Evolutionary conservation across 495 filamentous ascomycete genomes (phyloP).

Genomic region (Glonium stellatum): DNA sequence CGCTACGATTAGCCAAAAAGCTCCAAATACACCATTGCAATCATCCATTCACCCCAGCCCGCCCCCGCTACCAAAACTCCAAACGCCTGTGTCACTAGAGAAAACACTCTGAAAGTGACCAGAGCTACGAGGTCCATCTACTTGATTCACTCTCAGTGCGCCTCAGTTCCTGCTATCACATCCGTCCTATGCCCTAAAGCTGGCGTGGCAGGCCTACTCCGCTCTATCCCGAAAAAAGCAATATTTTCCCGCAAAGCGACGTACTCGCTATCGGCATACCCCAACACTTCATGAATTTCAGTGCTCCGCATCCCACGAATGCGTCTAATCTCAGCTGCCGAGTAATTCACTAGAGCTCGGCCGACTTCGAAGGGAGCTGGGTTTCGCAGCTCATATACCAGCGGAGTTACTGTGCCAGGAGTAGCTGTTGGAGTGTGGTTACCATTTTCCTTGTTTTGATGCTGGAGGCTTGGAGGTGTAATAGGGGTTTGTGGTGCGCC

Average conservation of each 20-base stretch:
- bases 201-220: constrained; percentile 35
- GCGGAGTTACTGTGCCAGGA: constrained; percentile 7
- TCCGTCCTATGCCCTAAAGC: constrained; percentile 13
- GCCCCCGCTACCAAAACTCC: too few relatives aligned
- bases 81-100: too few relatives aligned
- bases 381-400: constrained; percentile 31
- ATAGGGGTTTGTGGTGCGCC: constrained; percentile 33
- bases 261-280: constrained; percentile 93
- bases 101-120: too few relatives aligned
- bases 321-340: constrained; percentile 68
- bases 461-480: constrained; percentile 31
- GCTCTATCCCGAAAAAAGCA: constrained; percentile 53
- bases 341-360: constrained; percentile 87
- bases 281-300: constrained; percentile 69
- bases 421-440: background rate
- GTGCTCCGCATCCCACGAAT: constrained; percentile 80
- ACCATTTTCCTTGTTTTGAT: background rate
- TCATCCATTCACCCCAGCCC: too few relatives aligned
- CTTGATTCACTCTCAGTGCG: too few relatives aligned
- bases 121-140: too few relatives aligned
- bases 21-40: too few relatives aligned
- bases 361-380: constrained; percentile 68
- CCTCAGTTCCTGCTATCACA: background rate
- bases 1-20: too few relatives aligned
- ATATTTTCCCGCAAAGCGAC: constrained; percentile 86